Evolutionary conservation across 176 grass and related monocot species (phyloP), one percentile per base, ranked within the genome.

Genomic region (Leersia perrieri): DNA sequence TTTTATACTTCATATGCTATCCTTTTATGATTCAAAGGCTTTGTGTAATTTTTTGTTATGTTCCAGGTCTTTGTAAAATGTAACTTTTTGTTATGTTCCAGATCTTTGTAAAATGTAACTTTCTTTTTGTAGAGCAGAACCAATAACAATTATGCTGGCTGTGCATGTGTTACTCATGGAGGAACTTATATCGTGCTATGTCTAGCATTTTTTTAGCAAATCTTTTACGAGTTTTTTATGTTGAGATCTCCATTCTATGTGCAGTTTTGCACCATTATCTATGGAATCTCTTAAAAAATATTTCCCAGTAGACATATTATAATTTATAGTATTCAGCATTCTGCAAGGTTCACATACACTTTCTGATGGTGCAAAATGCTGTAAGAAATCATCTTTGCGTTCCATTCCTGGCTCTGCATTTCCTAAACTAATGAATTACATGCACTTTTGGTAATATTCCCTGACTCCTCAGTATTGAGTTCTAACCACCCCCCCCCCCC

Each of bases 251-350:
- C 25, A 35, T 34, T 53, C 30, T 15, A 34, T 60, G 14, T 70
- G 36, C 34, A 75, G 64, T 39, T 7, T 0, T 55, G 31, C 31
- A 51, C 20, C 47, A 29, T 76, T 49, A 10, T n/a, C 8, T 25
- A 25, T 1, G 1, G 8, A 11, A 23, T 58, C 53, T 58, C 22
- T 58, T 10, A 58, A 4, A 55, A 33, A 39, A 26, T 23, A 28
- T 14, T 73, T 82, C 55, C 14, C 30, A 69, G 25, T 69, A 31
- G 45, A 60, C 2, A 20, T 22, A 12, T 68, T 87, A 67, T 80
- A 27, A 44, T 74, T 79, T 67, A 27, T 29, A 25, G 30, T 39
- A 29, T 16, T 61, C 10, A n/a, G 9, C 29, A 39, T 20, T 63
- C 5, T 51, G 55, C 27, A 39, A 71, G 14, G 3, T 53, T 53